Percentiles rank a stretch among this genome's conserved stretches.
Evolutionary conservation across 306 rosid species (phyloP).

Genomic region (Lathyrus tuberosus): DNA sequence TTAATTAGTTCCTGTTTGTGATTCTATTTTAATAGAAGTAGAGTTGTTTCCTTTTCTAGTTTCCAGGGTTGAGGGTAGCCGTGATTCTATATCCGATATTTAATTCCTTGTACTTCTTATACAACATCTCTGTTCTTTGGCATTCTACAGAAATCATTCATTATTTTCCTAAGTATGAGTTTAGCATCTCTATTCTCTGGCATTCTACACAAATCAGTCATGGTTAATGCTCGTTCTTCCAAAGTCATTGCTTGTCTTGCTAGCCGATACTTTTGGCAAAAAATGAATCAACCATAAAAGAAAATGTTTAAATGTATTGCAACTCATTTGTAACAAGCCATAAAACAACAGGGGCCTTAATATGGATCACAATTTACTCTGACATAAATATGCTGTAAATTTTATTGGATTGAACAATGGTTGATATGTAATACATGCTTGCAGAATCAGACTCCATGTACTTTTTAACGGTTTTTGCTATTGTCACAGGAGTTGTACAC

Average conservation of each 20-base stretch:
- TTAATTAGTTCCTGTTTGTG: neutral
- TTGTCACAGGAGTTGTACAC: slow-evolving; percentile 79
- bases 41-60: neutral
- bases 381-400: neutral
- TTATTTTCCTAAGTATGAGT: too few relatives aligned
- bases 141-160: too few relatives aligned
- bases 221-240: slow-evolving; percentile 10
- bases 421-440: neutral
- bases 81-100: too few relatives aligned
- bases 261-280: slow-evolving; percentile 5
- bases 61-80: neutral
- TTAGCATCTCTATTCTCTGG: too few relatives aligned
- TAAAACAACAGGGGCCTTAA: slow-evolving; percentile 4
- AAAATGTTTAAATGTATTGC: slow-evolving; percentile 4
- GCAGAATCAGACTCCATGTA: neutral
- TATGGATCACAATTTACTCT: slow-evolving; percentile 22
- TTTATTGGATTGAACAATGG: neutral
- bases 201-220: neutral
- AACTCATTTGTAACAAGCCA: neutral
- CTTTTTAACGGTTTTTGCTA: slow-evolving; percentile 7
- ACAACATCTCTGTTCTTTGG: too few relatives aligned
- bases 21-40: neutral
- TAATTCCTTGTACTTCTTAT: too few relatives aligned
- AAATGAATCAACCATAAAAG: slow-evolving; percentile 3
- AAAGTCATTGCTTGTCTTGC: neutral